Percentiles rank a stretch among this genome's conserved stretches.
Evolutionary conservation across 495 filamentous ascomycete species (phyloP).

Genomic region (Talaromyces trachyspermus): DNA sequence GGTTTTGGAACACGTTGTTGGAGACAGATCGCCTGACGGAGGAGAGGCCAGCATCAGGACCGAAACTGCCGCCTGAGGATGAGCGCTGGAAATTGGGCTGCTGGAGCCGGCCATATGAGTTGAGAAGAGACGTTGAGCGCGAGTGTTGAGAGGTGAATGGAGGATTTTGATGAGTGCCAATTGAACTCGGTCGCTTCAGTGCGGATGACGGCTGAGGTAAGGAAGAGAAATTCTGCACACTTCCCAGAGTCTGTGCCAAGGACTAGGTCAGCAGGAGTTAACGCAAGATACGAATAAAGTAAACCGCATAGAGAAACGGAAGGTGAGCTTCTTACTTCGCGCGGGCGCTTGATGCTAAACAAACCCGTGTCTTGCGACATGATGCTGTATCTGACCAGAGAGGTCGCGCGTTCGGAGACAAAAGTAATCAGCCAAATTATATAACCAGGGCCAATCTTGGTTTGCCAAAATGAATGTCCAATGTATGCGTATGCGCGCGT

Average conservation of each 20-base stretch:
- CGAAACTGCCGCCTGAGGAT: constrained; percentile 67
- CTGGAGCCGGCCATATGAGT: constrained; percentile 78
- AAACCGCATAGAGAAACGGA: constrained; percentile 9
- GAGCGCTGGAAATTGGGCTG: constrained; percentile 80
- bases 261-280: constrained; percentile 13
- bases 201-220: constrained; percentile 91
- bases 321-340: constrained; percentile 50
- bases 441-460: too few species aligned
- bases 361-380: constrained; percentile 73
- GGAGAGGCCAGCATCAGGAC: constrained; percentile 66
- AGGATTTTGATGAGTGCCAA: constrained; percentile 55
- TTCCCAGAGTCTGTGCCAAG: constrained; percentile 60
- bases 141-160: constrained; percentile 61
- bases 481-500: background rate
- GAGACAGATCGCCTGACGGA: constrained; percentile 84
- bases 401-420: background rate
- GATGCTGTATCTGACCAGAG: constrained; percentile 17
- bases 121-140: constrained; percentile 75
- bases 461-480: too few species aligned
- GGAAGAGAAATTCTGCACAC: constrained; percentile 67
- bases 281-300: constrained; percentile 11
- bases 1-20: constrained; percentile 57
- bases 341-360: constrained; percentile 65
- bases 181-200: constrained; percentile 87
- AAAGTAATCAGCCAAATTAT: background rate